phyloP scores from a whole-genome alignment of 345 rosid genomes.

The Schrenkiella parvula region DNA sequence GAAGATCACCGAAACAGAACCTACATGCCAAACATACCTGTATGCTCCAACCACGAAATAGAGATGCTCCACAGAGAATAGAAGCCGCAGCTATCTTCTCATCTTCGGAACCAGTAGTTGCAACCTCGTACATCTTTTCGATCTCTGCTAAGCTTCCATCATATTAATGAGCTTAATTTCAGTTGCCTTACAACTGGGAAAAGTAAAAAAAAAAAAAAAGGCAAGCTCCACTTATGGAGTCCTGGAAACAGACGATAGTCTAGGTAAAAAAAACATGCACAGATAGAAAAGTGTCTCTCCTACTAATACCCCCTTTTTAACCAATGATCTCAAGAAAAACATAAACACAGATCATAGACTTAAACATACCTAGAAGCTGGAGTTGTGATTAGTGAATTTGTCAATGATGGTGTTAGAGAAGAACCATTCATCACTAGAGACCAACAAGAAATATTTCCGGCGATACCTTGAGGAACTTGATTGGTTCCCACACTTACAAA shows the following conservation, averaged over 20 bases:
- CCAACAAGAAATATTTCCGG: constrained; percentile 67
- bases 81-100: constrained; percentile 89
- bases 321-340: constrained; percentile 10
- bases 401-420: constrained; percentile 70
- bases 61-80: constrained; percentile 94
- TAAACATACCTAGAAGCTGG: constrained; percentile 84
- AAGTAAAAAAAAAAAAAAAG: not conserved
- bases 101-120: constrained; percentile 75
- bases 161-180: constrained; percentile 74
- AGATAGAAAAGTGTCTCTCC: constrained; percentile 1
- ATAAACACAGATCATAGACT: constrained; percentile 11
- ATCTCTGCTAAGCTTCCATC: constrained; percentile 97
- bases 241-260: constrained; percentile 4
- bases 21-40: constrained; percentile 49
- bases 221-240: constrained; percentile 8
- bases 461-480: constrained; percentile 56
- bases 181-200: constrained; percentile 39
- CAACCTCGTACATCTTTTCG: constrained; percentile 90
- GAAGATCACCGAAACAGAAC: constrained; percentile 11
- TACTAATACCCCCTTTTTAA: constrained; percentile 2
- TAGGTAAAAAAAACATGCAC: constrained; percentile 3
- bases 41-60: constrained; percentile 92
- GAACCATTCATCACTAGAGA: constrained; percentile 84
- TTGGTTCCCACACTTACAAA: constrained; percentile 51
- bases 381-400: constrained; percentile 61